Base-by-base conservation (phyloP, 192 early-diverging fungal genomes). In the Gamsiella multidivaricata region DNA sequence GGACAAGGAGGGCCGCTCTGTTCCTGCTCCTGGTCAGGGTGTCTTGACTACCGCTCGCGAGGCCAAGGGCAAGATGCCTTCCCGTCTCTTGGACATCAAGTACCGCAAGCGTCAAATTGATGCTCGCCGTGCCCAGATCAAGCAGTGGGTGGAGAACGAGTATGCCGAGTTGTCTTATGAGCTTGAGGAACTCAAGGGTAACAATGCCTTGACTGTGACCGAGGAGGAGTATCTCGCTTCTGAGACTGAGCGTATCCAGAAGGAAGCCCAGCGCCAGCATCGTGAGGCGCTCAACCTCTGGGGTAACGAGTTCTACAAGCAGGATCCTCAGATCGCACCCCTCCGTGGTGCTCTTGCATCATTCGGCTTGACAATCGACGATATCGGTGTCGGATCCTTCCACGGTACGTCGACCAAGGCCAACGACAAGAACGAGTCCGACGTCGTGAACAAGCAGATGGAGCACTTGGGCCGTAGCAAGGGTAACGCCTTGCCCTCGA, bases 391-490 rank as follows among this genome's bases (percentile, higher is more conserved):
- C 37, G 94, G 93, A 11, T 98, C 96, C 29, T 95, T 98, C 93
- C 96, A 98, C 80, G 96, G 94, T 50, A 98, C 96, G 10, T 91
- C 90, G 34, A 98, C 96, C 57, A 88, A 92, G 71, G 94, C 95
- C 51, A 98, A 98, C 83, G 96, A 98, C 83, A 90, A 91, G 84
- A 98, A 97, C 86, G 96, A 98, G 80, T 94, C 95, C 12, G 80
- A 84, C 10, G 94, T 94, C 5, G 54, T 96, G 34, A 91, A 97
- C 87, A 83, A 86, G 57, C 95, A 98, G 84, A 81, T 98, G 46
- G 84, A 70, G 33, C 92, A 95, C 76, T 86, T 98, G 22, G 96
- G 96, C 23, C 90, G 96, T 60, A 86, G 91, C 41, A 89, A 85
- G 56, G 96, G 96, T 51, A 91, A 92, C 54, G 85, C 90, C 28